Evolutionary conservation across 202 grass and related monocot genomes (phyloP).

Genomic region (Musa balbisiana): DNA sequence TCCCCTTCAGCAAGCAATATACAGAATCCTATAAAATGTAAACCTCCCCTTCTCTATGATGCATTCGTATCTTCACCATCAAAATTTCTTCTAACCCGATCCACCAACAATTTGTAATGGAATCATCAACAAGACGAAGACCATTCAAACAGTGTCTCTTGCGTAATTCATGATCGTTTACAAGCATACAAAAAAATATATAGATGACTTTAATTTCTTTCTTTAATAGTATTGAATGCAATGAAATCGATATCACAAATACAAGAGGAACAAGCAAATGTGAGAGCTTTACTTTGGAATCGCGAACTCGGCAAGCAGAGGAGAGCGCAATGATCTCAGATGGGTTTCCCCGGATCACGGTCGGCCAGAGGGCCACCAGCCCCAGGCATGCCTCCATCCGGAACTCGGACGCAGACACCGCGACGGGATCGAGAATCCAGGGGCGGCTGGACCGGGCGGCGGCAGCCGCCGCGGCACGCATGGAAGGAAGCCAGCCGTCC

Average conservation of each 20-base stretch:
- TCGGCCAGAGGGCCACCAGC: slow-evolving; percentile 42
- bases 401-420: slow-evolving; percentile 50
- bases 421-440: slow-evolving; percentile 83
- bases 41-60: neutral
- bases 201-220: too few species aligned
- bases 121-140: too few species aligned
- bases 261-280: neutral
- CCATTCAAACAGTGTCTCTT: too few species aligned
- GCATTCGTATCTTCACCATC: neutral
- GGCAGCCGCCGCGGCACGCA: slow-evolving; percentile 39
- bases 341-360: slow-evolving; percentile 67
- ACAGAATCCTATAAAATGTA: neutral
- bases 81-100: neutral
- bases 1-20: neutral
- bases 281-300: slow-evolving; percentile 45
- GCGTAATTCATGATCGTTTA: too few species aligned
- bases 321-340: slow-evolving; percentile 85
- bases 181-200: too few species aligned
- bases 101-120: neutral
- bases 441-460: slow-evolving; percentile 36
- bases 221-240: too few species aligned
- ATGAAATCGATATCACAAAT: neutral
- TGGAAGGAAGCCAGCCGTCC: slow-evolving; percentile 70
- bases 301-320: slow-evolving; percentile 23
- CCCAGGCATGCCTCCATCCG: slow-evolving; percentile 66